These are phyloP conservation scores for Brassica cretica DNA, from an alignment of 345 rosid genomes.

Conservation along the genomic window DNA sequence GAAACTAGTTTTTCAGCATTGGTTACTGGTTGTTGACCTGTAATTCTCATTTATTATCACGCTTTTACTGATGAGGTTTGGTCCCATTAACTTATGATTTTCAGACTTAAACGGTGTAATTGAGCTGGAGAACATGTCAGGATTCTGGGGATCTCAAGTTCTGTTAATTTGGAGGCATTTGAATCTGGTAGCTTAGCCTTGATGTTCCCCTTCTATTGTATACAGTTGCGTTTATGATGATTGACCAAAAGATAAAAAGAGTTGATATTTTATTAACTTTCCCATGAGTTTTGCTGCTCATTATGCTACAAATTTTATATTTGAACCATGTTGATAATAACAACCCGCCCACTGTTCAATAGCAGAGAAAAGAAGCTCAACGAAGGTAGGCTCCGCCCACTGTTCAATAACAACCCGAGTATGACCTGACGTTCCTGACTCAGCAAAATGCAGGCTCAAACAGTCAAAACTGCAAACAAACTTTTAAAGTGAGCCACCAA, in stretches of 20 bases:
- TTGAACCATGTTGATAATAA: too few relatives aligned
- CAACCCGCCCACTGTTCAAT: neutral
- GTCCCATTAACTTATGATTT: constrained; percentile 8
- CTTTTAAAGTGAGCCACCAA: constrained; percentile 14
- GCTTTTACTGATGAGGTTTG: neutral
- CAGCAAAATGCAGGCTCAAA: constrained; percentile 87
- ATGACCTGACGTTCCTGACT: constrained; percentile 84
- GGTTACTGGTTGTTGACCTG: neutral
- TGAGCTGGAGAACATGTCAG: constrained; percentile 8
- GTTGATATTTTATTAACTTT: constrained; percentile 6
- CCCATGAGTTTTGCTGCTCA: neutral
- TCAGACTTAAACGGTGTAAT: constrained; percentile 25
- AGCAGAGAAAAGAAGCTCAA: constrained; percentile 73
- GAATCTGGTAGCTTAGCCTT: constrained; percentile 2
- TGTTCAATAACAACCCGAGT: constrained; percentile 77
- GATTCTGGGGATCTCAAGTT: constrained; percentile 17
- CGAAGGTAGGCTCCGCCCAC: constrained; percentile 78
- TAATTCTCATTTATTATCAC: neutral
- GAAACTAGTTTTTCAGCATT: neutral
- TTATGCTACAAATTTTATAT: constrained; percentile 1
- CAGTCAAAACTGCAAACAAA: constrained; percentile 39
- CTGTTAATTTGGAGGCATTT: neutral
- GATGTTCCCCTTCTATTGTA: constrained; percentile 3
- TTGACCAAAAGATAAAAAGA: neutral
- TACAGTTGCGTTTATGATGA: neutral